Conservation (phyloP, 768 basidiomycete species). For the Naganishia friedmannii region DNA sequence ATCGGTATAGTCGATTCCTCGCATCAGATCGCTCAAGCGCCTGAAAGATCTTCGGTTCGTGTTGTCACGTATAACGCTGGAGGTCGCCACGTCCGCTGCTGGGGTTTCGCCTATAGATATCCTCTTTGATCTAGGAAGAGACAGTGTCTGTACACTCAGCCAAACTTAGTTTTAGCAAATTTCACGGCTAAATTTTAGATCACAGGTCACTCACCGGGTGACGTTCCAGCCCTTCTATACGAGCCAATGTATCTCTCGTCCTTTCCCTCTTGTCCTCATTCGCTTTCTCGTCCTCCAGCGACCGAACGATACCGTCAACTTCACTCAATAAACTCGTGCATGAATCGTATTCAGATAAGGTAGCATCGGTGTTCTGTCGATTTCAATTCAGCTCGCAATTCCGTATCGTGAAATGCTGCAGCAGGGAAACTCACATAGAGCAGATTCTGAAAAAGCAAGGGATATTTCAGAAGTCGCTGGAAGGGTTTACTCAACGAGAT, state of each 20-base stretch:
- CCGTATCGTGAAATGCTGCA: neutral
- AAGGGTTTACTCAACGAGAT: slow-evolving; percentile 97
- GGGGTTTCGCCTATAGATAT: slow-evolving; percentile 72
- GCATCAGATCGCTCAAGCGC: slow-evolving; percentile 81
- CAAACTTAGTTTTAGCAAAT: neutral
- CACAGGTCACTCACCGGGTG: slow-evolving; percentile 62
- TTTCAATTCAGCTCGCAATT: neutral
- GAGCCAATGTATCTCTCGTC: slow-evolving; percentile 89
- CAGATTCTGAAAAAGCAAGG: slow-evolving; percentile 93
- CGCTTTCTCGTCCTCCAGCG: slow-evolving; percentile 97
- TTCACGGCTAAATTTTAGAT: neutral
- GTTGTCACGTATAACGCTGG: slow-evolving; percentile 53
- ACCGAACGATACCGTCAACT: slow-evolving; percentile 90
- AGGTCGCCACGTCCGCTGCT: slow-evolving; percentile 25
- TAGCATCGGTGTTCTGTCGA: slow-evolving; percentile 71
- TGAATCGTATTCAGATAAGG: slow-evolving; percentile 88
- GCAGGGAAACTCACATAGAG: slow-evolving; percentile 60
- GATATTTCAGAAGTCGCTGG: slow-evolving; percentile 93
- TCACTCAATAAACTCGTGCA: slow-evolving; percentile 95
- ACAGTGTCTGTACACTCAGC: slow-evolving; percentile 37
- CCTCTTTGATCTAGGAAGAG: slow-evolving; percentile 80
- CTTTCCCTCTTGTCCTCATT: slow-evolving; percentile 93
- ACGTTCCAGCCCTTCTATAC: slow-evolving; percentile 93
- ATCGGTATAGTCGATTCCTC: slow-evolving; percentile 65
- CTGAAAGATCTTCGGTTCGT: slow-evolving; percentile 77